Percentiles rank a stretch among this genome's conserved stretches.
Conservation (phyloP, 1,139 yeast species). For the Nadsonia starkeyi-henricii region DNA sequence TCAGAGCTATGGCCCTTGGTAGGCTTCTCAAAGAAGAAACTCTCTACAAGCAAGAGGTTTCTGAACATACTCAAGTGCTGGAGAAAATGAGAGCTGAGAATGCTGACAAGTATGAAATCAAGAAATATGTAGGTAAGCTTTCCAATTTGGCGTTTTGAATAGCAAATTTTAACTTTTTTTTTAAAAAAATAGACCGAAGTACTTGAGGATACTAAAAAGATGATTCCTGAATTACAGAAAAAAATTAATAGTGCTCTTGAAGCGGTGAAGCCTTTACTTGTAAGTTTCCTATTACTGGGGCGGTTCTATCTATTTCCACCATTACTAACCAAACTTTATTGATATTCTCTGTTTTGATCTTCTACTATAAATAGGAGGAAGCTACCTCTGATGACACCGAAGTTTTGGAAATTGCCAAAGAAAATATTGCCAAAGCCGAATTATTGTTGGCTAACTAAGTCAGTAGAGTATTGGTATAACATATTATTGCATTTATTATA, state of each 20-base stretch:
- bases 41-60: conserved; percentile 49
- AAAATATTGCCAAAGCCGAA: conserved; percentile 20
- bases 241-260: conserved; percentile 39
- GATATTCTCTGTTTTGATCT: no score
- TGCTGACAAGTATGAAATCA: conserved; percentile 58
- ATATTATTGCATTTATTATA: no score
- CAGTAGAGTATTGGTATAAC: no score
- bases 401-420: conserved; percentile 25
- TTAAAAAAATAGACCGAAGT: conserved; percentile 37
- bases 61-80: conserved; percentile 40
- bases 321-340: no score
- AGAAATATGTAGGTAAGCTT: conserved; percentile 34
- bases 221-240: conserved; percentile 47
- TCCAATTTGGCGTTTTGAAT: conserved; percentile 9
- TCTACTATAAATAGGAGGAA: conserved; percentile 27
- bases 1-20: conserved; percentile 60
- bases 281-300: conserved; percentile 10
- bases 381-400: conserved; percentile 32
- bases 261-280: conserved; percentile 31
- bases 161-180: neutral
- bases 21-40: conserved; percentile 61
- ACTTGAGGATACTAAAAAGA: conserved; percentile 51
- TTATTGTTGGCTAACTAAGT: conserved; percentile 11
- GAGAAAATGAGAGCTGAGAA: conserved; percentile 27
- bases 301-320: neutral